A percentile compares a stretch with the other conserved stretches of the same genome.
phyloP scores from a whole-genome alignment of 2,329 filamentous ascomycete species.

The Sclerotinia spermophila region DNA sequence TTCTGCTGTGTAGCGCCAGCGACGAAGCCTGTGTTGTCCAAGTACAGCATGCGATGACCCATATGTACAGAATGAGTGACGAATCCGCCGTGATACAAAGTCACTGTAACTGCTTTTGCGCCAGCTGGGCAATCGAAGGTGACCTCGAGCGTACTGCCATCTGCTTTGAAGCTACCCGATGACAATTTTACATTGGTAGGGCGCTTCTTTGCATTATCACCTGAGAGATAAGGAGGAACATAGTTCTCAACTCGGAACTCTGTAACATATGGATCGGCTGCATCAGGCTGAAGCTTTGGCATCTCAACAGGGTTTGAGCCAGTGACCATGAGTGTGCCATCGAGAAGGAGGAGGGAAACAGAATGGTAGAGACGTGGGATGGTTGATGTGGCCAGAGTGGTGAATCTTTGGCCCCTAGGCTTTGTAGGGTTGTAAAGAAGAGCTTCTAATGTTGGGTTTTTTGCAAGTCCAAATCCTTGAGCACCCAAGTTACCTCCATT shows the following conservation, averaged over 20 bases:
- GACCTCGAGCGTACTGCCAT: constrained; percentile 46
- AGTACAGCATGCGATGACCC: constrained; percentile 55
- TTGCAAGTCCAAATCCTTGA: constrained; percentile 57
- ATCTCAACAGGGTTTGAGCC: constrained; percentile 59
- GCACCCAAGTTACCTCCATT: constrained; percentile 56
- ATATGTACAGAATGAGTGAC: constrained; percentile 60
- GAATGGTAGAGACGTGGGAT: constrained; percentile 57
- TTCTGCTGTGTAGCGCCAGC: constrained; percentile 42
- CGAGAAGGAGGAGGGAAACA: constrained; percentile 54
- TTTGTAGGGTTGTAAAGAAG: constrained; percentile 56
- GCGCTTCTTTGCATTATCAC: constrained; percentile 46
- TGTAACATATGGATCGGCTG: constrained; percentile 49
- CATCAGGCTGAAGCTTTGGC: constrained; percentile 46
- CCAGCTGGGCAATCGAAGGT: constrained; percentile 44
- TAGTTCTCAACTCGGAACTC: constrained; percentile 62
- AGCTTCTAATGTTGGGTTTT: constrained; percentile 51
- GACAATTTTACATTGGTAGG: constrained; percentile 48
- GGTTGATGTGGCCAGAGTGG: constrained; percentile 40
- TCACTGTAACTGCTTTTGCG: constrained; percentile 46
- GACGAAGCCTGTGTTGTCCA: constrained; percentile 49
- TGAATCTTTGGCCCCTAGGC: constrained; percentile 48
- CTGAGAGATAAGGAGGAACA: constrained; percentile 56
- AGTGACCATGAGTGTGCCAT: constrained; percentile 56
- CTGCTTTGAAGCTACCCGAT: constrained; percentile 41
- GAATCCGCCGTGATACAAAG: constrained; percentile 56